These are phyloP conservation scores for Saraca asoca DNA, from an alignment of 331 rosid genomes.

Conservation along the genomic window DNA sequence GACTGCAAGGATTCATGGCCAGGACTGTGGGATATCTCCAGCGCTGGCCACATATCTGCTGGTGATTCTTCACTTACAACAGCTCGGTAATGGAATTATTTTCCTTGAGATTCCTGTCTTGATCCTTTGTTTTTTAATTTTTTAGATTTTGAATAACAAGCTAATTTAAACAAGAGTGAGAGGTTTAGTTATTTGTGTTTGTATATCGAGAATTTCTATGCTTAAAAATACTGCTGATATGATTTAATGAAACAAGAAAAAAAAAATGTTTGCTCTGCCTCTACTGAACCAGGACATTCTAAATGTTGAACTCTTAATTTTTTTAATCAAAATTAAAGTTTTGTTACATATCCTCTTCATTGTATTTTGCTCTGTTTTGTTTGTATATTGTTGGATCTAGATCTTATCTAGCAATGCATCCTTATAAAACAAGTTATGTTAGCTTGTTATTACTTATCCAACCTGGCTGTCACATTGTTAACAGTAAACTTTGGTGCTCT, in stretches of 20 bases:
- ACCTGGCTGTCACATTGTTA: neutral
- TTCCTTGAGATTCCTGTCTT: conserved; percentile 1
- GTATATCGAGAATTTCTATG: neutral
- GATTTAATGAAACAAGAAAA: neutral
- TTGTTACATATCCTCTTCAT: neutral
- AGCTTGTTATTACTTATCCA: neutral
- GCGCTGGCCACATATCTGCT: conserved; percentile 86
- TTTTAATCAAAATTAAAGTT: neutral
- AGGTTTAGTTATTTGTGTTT: neutral
- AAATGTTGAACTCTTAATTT: neutral
- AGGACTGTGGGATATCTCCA: conserved; percentile 89
- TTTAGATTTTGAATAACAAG: neutral
- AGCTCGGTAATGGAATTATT: conserved; percentile 59
- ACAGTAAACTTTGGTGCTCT: neutral
- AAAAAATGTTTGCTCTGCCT: too few species aligned
- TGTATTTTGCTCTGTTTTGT: too few species aligned
- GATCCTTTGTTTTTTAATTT: conserved; percentile 24
- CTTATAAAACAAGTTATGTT: neutral
- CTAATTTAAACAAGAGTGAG: neutral
- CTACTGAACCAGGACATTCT: neutral
- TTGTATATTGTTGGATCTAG: neutral
- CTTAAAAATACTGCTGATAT: neutral
- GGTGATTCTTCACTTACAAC: conserved; percentile 75
- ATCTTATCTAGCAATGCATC: neutral
- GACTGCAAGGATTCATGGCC: conserved; percentile 83